These are phyloP conservation scores for Corchorus olitorius DNA, from an alignment of 345 rosid genomes.

Conservation along the genomic window DNA sequence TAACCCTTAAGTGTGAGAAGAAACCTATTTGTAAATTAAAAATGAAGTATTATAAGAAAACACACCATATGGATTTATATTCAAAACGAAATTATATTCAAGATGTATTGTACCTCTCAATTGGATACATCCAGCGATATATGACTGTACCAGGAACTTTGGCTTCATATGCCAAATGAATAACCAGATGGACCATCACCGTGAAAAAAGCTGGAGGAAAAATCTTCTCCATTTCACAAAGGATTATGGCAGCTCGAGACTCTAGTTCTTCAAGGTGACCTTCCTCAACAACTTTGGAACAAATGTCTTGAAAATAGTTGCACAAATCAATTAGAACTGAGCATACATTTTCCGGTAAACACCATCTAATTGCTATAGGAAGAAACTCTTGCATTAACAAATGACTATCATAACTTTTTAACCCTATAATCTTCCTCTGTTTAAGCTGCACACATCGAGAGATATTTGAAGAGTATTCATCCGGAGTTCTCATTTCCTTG, in stretches of 20 bases:
- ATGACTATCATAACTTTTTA: not conserved
- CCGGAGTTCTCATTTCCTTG: not conserved
- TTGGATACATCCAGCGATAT: not conserved
- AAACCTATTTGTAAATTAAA: not conserved
- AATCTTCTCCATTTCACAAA: conserved; percentile 12
- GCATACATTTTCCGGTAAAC: not conserved
- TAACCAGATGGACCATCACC: conserved; percentile 14
- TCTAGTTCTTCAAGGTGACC: not conserved
- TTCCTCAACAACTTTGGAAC: not conserved
- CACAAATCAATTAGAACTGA: not conserved
- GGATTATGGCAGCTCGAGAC: not conserved
- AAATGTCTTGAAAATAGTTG: not conserved
- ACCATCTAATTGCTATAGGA: not conserved
- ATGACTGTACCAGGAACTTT: not conserved
- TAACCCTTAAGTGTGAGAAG: not conserved
- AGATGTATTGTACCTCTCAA: not conserved
- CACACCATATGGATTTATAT: not conserved
- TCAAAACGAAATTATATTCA: not conserved
- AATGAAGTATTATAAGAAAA: not conserved
- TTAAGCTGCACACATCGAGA: too few species aligned
- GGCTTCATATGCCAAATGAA: not conserved
- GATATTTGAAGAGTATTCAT: not conserved
- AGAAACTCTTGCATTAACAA: not conserved
- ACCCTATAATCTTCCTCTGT: too few species aligned
- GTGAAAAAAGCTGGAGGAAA: too few species aligned